Conservation (phyloP, 805 yeast species). For the Cyberlindnera nakhonratchasimensis region DNA sequence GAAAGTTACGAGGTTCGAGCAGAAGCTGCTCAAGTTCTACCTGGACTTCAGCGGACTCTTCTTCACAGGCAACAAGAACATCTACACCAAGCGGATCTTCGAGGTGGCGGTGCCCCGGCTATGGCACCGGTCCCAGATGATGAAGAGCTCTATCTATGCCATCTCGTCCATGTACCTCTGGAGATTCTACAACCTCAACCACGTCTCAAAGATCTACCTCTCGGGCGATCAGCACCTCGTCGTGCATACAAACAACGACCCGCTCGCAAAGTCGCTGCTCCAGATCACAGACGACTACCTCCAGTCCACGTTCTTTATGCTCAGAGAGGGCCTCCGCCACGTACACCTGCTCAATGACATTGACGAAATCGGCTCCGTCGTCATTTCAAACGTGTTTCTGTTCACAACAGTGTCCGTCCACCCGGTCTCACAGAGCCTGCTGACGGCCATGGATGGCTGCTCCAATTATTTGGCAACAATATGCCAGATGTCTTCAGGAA, state of each 20-base stretch:
- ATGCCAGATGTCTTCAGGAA: slow-evolving; percentile 16
- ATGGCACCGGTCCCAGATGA: slow-evolving; percentile 18
- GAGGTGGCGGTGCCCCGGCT: slow-evolving; percentile 18
- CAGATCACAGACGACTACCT: slow-evolving; percentile 18
- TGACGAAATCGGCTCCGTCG: slow-evolving; percentile 15
- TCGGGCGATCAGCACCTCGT: slow-evolving; percentile 16
- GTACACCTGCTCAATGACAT: not conserved
- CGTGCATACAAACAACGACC: slow-evolving; percentile 10
- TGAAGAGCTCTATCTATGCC: slow-evolving; percentile 21
- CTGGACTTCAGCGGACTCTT: slow-evolving; percentile 23
- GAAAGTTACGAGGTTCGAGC: slow-evolving; percentile 19
- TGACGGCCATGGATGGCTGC: slow-evolving; percentile 13
- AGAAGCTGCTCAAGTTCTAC: slow-evolving; percentile 20
- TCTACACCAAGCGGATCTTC: slow-evolving; percentile 15
- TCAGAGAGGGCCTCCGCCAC: slow-evolving; percentile 3
- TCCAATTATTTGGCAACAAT: slow-evolving; percentile 14
- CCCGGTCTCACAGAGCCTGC: slow-evolving; percentile 18
- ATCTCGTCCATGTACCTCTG: slow-evolving; percentile 21
- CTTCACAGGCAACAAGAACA: slow-evolving; percentile 18
- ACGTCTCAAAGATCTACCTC: slow-evolving; percentile 16
- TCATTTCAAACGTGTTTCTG: slow-evolving; percentile 20
- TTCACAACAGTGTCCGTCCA: slow-evolving; percentile 22
- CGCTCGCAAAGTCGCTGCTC: slow-evolving; percentile 10
- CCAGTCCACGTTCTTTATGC: slow-evolving; percentile 11
- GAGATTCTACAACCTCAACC: slow-evolving; percentile 18